Base-by-base conservation (phyloP, 106 monocot species). In the Dioscorea dumetorum region DNA sequence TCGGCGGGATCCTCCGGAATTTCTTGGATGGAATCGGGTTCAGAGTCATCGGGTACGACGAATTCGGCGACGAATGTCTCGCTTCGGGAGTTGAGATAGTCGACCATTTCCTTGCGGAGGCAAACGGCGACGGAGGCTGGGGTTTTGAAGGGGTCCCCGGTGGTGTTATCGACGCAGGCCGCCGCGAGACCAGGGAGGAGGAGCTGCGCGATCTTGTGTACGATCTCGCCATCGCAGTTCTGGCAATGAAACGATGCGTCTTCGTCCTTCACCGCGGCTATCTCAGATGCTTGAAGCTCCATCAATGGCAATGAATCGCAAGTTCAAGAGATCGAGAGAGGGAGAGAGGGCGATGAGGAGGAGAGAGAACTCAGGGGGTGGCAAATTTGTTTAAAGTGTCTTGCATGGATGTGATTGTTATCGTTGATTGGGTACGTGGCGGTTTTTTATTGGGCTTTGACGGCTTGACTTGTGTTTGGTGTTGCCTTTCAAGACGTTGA, bases 151-250 rank as follows among this genome's bases (percentile, higher is more conserved):
- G 63, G 66, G 61, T 67, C 67, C 12, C 76, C 77, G 65, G 77
- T 60, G 70, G 77, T 82, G 65, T 63, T 66, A 74, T 82, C 82
- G 61, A 82, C 62, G 57, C 73, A 77, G 60, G 82, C 73, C 7
- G 70, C 49, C 61, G 82, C 62, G 51, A 82, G 74, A 14, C 68
- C 73, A 11, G 77, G 73, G 33, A 80, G 76, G 61, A 90, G 79
- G 22, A 80, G 70, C 19, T 82, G 69, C 14, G 82, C 79, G 49
- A 90, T 75, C 74, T 75, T 82, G 77, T 70, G 89, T 58, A 79
- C 74, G 32, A 73, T 54, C 54, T 84, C 84, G 8, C 57, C 21
- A 64, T 88, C 84, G 41, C 72, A 74, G 34, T 78, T 66, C 28
- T 34, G 17, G 48, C 88, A 88, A 15, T 28, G 49, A 59, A 74